phyloP scores from a whole-genome alignment of 352 stramenopile genomes.

The Phytopythium aichiense region DNA sequence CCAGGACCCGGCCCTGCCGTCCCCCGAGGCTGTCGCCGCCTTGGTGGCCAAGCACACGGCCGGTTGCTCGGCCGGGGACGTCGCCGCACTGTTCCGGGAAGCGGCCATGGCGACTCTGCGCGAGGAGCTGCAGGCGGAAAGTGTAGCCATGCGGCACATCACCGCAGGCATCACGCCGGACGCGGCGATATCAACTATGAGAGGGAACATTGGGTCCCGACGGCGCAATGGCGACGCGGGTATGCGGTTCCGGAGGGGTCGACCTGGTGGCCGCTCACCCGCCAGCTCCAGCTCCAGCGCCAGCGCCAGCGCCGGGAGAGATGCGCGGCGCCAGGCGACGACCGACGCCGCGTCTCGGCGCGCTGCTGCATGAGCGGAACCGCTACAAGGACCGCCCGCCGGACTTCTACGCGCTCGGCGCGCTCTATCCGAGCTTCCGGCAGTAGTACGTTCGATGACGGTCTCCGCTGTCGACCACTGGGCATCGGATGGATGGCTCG shows the following conservation, averaged over 20 bases:
- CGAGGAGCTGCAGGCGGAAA: constrained; percentile 37
- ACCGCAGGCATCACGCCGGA: constrained; percentile 16
- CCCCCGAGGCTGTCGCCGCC: constrained; percentile 29
- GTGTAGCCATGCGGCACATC: constrained; percentile 42
- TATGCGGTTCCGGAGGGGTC: constrained; percentile 14
- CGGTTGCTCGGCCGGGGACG: constrained; percentile 50
- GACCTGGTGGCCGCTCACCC: background rate
- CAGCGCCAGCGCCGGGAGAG: background rate
- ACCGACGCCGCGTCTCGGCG: constrained; percentile 58
- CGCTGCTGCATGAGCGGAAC: constrained; percentile 65
- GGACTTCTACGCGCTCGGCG: constrained; percentile 74
- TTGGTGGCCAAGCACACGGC: constrained; percentile 51
- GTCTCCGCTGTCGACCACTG: background rate
- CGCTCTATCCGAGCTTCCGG: constrained; percentile 51
- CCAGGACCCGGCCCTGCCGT: constrained; percentile 22
- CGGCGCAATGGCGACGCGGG: constrained; percentile 7
- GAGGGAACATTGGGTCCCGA: constrained; percentile 10
- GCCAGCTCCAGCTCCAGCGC: background rate
- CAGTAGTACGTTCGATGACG: constrained; percentile 44
- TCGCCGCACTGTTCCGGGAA: constrained; percentile 67
- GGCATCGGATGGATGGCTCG: background rate
- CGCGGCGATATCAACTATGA: constrained; percentile 8
- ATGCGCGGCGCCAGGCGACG: constrained; percentile 49
- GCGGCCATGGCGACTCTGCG: constrained; percentile 74
- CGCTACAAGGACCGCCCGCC: constrained; percentile 62